Evolutionary conservation across 2,329 filamentous ascomycete genomes (phyloP).

Genomic region (Colletotrichum ledebouriae): DNA sequence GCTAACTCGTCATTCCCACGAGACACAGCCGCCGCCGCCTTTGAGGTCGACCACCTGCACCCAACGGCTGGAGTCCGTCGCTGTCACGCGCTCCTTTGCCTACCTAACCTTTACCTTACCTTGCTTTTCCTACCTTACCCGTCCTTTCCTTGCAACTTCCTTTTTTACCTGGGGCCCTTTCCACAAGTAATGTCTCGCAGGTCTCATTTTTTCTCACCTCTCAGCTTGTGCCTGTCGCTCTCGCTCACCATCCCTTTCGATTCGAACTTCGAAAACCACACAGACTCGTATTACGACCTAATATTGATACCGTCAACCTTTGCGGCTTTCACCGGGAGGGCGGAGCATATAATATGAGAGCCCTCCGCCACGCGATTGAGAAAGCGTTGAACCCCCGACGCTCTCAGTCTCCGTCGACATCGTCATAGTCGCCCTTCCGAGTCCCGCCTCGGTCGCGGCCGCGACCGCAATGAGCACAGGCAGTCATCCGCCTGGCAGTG

Average conservation of each 20-base stretch:
- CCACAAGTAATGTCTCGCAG: not conserved
- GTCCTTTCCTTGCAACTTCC: slow-evolving; percentile 1
- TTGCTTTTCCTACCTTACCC: not conserved
- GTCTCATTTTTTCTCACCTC: slow-evolving; percentile 1
- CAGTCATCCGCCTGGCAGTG: slow-evolving; percentile 42
- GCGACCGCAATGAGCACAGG: slow-evolving; percentile 41
- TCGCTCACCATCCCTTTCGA: slow-evolving; percentile 15
- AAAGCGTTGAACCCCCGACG: slow-evolving; percentile 37
- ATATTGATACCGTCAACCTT: slow-evolving; percentile 28
- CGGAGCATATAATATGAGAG: slow-evolving; percentile 42
- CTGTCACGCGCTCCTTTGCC: slow-evolving; percentile 27
- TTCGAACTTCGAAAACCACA: not conserved
- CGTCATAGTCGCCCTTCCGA: slow-evolving; percentile 23
- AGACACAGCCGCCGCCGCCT: slow-evolving; percentile 41
- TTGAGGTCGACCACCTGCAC: slow-evolving; percentile 32
- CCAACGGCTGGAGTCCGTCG: slow-evolving; percentile 27
- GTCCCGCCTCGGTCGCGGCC: slow-evolving; percentile 28
- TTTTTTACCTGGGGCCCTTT: slow-evolving; percentile 8
- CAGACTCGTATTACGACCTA: not conserved
- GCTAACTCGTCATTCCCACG: slow-evolving; percentile 35
- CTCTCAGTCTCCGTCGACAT: slow-evolving; percentile 21
- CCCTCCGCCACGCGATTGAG: slow-evolving; percentile 29
- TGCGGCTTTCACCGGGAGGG: slow-evolving; percentile 28
- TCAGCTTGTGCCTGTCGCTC: not conserved
- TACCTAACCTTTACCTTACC: slow-evolving; percentile 24